phyloP scores from a whole-genome alignment of 306 rosid species.

The Potentilla sterilis region DNA sequence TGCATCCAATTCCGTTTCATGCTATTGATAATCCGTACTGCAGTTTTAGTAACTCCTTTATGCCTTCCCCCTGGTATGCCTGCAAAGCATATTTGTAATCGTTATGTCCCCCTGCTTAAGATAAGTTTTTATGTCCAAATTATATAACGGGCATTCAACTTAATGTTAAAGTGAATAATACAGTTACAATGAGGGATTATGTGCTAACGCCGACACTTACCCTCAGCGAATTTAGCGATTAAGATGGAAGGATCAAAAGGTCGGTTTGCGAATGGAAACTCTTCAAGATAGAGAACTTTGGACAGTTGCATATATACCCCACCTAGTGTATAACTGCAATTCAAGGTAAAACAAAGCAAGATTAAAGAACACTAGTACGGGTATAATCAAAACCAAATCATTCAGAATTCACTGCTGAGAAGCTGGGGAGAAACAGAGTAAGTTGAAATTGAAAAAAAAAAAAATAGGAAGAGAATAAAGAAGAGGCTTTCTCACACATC shows the following conservation, averaged over 20 bases:
- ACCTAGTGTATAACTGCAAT: conserved; percentile 70
- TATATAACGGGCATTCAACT: background rate
- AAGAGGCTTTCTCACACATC: conserved; percentile 58
- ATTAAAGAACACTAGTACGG: conserved; percentile 18
- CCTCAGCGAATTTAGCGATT: conserved; percentile 54
- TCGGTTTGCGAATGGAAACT: conserved; percentile 65
- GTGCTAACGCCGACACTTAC: conserved; percentile 38
- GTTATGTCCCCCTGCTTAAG: background rate
- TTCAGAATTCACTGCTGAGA: background rate
- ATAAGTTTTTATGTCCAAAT: background rate
- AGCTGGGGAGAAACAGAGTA: background rate
- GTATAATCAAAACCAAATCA: conserved; percentile 6
- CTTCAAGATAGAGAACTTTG: conserved; percentile 56
- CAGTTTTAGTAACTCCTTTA: conserved; percentile 60
- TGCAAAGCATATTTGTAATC: conserved; percentile 7
- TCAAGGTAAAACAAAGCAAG: conserved; percentile 6
- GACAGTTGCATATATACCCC: conserved; percentile 84
- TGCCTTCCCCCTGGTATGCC: conserved; percentile 45
- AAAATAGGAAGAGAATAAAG: conserved; percentile 8
- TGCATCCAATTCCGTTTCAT: conserved; percentile 98
- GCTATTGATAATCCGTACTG: conserved; percentile 62
- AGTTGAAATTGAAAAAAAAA: background rate
- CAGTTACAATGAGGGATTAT: background rate
- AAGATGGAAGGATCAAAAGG: conserved; percentile 84
- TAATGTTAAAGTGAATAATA: background rate